A percentile compares a stretch with the other conserved stretches of the same genome.
phyloP scores from a whole-genome alignment of 768 basidiomycete genomes.

The Leccinum longicurvipes region DNA sequence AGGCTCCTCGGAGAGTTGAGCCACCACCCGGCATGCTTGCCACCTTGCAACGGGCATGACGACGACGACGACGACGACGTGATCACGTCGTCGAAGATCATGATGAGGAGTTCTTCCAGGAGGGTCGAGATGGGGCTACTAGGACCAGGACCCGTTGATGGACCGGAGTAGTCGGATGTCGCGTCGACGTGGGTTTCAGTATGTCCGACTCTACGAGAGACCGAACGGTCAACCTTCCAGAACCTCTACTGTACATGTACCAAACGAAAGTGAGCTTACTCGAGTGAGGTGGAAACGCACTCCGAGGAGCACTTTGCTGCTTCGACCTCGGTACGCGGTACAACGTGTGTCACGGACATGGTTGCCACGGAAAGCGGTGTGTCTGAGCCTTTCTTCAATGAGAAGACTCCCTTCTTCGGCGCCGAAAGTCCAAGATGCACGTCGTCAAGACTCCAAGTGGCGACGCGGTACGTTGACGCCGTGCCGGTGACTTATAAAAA shows the following conservation, averaged over 20 bases:
- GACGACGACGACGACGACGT: constrained; percentile 9
- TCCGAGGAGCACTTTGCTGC: background rate
- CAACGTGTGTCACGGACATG: background rate
- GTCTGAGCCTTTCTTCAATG: background rate
- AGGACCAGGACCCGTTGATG: background rate
- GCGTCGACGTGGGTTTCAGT: background rate
- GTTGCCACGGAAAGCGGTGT: background rate
- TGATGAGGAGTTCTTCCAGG: constrained; percentile 20
- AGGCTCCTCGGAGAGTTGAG: constrained; percentile 12
- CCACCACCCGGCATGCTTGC: background rate
- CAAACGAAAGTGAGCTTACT: constrained; percentile 2
- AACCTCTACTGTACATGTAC: background rate
- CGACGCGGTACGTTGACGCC: too few species aligned
- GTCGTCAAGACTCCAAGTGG: too few species aligned
- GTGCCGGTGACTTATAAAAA: background rate
- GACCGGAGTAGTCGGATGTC: background rate
- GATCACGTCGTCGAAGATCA: constrained; percentile 20
- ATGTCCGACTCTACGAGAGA: background rate
- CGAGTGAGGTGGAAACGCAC: background rate
- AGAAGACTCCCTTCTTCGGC: background rate
- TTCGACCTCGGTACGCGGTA: background rate
- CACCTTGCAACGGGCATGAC: background rate
- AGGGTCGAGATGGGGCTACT: constrained; percentile 8
- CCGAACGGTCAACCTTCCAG: background rate
- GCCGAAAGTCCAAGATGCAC: background rate